Base-by-base conservation (phyloP, 2,329 filamentous ascomycete species). In the Phyllosticta citribraziliensis region DNA sequence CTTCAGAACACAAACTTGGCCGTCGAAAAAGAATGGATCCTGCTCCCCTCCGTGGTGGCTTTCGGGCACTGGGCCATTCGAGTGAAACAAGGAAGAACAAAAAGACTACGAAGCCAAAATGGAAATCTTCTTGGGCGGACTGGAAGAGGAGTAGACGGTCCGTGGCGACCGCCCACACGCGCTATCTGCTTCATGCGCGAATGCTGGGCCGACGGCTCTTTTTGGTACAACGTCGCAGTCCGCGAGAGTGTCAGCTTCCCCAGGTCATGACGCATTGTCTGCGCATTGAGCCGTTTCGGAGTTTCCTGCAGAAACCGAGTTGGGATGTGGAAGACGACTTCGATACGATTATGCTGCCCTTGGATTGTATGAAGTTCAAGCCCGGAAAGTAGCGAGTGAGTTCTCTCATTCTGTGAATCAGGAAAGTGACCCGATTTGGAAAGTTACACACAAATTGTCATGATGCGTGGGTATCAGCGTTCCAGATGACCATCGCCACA, bases 21-120 rank as follows among this genome's bases (percentile, higher is more conserved):
- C 14, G 35, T 47, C 35, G 12, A 47, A 47, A 35, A 35, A 11
- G 14, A 35, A 47, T 17, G 35, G 35, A n/a, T 17, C 11, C 1
- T 69, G 69, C 52, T 70, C 73, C 51, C 68, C 69, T 56, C 72
- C 75, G 8, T 73, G 70, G 70, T 76, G 74, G 74, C 66, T 76
- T 2, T 53, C 76, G 3, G 54, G 54, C 27, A 11, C 33, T 6
- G 54, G 40, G 3, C 54, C 54, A 2, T 55, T 55, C n/a, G 54
- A 55, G 40, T 40, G 24, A 11, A 17, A 55, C 11, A 17, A 55
- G 3, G 17, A 55, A 10, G 54, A 55, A 14, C n/a, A 33, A 6
- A 19, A 22, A 14, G 54, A 55, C 10, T 55, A 33, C 27, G 54
- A 35, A n/a, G 17, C 10, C 17, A 19, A 24, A 10, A 10, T 55